Evolutionary conservation across 2,329 filamentous ascomycete species (phyloP), one percentile per base, ranked within the genome.

Genomic region (Graphiopsis chlorocephala): DNA sequence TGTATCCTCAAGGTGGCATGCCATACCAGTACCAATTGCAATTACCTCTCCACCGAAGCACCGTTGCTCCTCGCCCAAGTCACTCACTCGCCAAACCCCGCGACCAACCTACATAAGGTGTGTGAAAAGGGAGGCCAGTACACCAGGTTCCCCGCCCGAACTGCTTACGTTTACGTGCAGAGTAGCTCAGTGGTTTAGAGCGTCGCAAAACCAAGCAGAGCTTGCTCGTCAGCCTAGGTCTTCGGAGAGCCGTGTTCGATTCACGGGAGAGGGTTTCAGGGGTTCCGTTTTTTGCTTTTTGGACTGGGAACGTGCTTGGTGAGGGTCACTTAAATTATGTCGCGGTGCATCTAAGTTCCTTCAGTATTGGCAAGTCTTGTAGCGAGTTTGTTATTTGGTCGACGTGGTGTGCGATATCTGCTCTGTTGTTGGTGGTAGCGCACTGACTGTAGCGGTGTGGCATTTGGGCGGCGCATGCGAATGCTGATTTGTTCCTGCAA

Each of bases 131-230:
- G n/a, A 10, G 1, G 2, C 23, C 23, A 15, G 17, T 26, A 33
- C 20, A 2, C 55, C 35, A 58, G 55, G 35, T 29, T 45, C 26
- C 50, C 50, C 50, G 23, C 50, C 50, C 50, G 33, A 38, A 58
- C 55, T 58, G 29, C 50, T 53, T 28, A 28, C 50, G 50, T 29
- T 53, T 45, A n/a, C 33, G 29, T 23, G 58, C 25, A 45, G 42
- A 45, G 29, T 61, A 61, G 58, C 48, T 48, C 48, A 50, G 58
- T 48, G 58, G 58, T 61, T 45, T 61, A 61, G 29, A 48, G 48
- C 58, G 58, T 61, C 25, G 29, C 58, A 48, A 33, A 23, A 35
- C n/a, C 17, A 45, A 61, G 58, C 58, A 31, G 58, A 33, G 58
- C 26, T 20, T 26, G 28, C 45, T 28, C 58, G 28, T 61, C 25